A percentile compares a stretch with the other conserved stretches of the same genome.
Evolutionary conservation across 257 asterid genomes (phyloP).

Genomic region (Nicotiana tomentosiformis): DNA sequence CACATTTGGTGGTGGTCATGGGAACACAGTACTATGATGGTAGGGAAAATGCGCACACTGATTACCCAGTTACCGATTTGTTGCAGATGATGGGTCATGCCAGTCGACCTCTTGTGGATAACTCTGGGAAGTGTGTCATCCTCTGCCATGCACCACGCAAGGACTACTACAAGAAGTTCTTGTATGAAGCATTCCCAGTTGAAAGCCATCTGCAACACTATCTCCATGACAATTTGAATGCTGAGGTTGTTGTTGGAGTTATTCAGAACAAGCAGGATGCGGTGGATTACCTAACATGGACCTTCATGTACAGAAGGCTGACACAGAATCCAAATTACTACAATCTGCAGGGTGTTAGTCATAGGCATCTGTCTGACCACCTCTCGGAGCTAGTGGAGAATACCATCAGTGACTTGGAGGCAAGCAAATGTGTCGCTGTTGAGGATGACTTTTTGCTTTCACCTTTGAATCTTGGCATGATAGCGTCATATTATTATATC

Average conservation of each 20-base stretch:
- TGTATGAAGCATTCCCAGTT: slow-evolving; percentile 40
- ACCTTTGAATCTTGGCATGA: slow-evolving; percentile 39
- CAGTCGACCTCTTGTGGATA: slow-evolving; percentile 38
- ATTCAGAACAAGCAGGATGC: slow-evolving; percentile 46
- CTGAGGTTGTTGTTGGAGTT: slow-evolving; percentile 39
- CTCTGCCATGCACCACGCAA: slow-evolving; percentile 43
- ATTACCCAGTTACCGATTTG: slow-evolving; percentile 40
- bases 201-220: slow-evolving; percentile 42
- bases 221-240: slow-evolving; percentile 37
- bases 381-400: slow-evolving; percentile 38
- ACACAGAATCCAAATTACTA: slow-evolving; percentile 43
- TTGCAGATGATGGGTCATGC: slow-evolving; percentile 54
- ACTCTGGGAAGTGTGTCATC: slow-evolving; percentile 40
- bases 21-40: slow-evolving; percentile 43
- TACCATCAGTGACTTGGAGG: slow-evolving; percentile 31
- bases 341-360: slow-evolving; percentile 40
- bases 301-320: slow-evolving; percentile 40
- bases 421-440: slow-evolving; percentile 30
- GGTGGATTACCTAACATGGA: slow-evolving; percentile 40
- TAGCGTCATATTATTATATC: slow-evolving; percentile 37
- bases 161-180: slow-evolving; percentile 43
- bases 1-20: slow-evolving; percentile 43
- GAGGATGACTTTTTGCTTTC: slow-evolving; percentile 33
- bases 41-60: slow-evolving; percentile 35
- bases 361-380: slow-evolving; percentile 36